Conservation (phyloP, 2,329 filamentous ascomycete genomes). For the Neocatenulostroma microsporum region DNA sequence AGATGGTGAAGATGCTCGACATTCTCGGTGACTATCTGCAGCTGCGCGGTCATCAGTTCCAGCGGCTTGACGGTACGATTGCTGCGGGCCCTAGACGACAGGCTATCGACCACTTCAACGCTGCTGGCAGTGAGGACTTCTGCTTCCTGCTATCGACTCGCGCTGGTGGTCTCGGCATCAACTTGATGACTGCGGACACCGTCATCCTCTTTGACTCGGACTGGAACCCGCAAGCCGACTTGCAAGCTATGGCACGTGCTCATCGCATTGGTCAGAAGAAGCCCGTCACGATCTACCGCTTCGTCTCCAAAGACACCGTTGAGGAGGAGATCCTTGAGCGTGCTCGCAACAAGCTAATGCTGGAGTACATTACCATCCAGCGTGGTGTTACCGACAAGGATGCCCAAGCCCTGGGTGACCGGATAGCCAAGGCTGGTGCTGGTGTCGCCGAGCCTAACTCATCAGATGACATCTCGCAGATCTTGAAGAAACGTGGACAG, state of each 20-base stretch:
- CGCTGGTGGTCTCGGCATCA: constrained; percentile 93
- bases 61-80: constrained; percentile 91
- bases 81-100: constrained; percentile 96
- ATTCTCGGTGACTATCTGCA: constrained; percentile 98
- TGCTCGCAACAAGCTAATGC: constrained; percentile 91
- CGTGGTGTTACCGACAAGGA: constrained; percentile 93
- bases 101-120: constrained; percentile 98
- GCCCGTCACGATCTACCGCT: constrained; percentile 92
- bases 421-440: constrained; percentile 58
- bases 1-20: constrained; percentile 95
- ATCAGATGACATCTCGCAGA: constrained; percentile 89
- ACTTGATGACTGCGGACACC: constrained; percentile 89
- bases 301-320: constrained; percentile 95
- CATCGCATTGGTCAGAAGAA: constrained; percentile 99
- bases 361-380: constrained; percentile 96
- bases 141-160: constrained; percentile 91
- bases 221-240: constrained; percentile 97
- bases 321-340: constrained; percentile 97
- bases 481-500: constrained; percentile 95
- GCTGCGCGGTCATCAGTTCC: constrained; percentile 90
- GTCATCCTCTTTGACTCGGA: constrained; percentile 96
- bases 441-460: constrained; percentile 69
- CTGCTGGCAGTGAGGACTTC: constrained; percentile 89
- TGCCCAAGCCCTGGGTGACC: constrained; percentile 72
- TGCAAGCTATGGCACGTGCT: constrained; percentile 97